Evolutionary conservation across 768 basidiomycete genomes (phyloP), one percentile per base, ranked within the genome.

Genomic region (Psilocybe tampanensis): DNA sequence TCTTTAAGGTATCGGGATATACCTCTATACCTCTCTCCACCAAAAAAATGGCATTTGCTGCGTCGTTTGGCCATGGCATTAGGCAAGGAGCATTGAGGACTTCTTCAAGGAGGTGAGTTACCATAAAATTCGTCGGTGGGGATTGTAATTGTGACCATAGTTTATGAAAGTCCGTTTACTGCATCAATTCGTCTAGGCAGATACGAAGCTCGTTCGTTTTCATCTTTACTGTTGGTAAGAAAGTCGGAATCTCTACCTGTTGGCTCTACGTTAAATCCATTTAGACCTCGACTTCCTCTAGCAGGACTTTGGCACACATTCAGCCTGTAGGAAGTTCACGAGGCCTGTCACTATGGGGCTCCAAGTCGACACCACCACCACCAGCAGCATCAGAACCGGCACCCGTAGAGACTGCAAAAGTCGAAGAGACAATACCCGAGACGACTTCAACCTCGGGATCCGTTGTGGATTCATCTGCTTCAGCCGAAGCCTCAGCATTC

Each of bases 281-380:
- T 26, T 29, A 54, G 52, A 47, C 58, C 32, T 44, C 32, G n/a
- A 26, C 47, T 6, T 33, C 42, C 33, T 24, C 18, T 29, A 7
- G 49, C 26, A 42, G 43, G 6, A 19, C n/a, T 15, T 23, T 42
- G 18, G 15, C 18, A 11, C 17, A 29, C 19, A 13, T 17, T 12
- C 48, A 41, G 29, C 19, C 21, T n/a, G 22, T 32, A 36, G 13
- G n/a, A 18, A 26, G 33, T 34, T 51, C 44, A 15, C 33, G 56
- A 17, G 52, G 47, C 32, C 23, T 58, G 44, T 59, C 58, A 9
- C n/a, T 59, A 22, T 59, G 58, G 58, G 58, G 58, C 17, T 51
- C 60, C 13, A 60, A 51, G 19, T n/a, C 55, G 15, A 44, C 52
- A 8, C 36, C 51, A 18, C 33, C 44, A 11, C 29, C 52, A 18